Conservation (phyloP, 108 stramenopile species). For the Conticribra weissflogii region DNA sequence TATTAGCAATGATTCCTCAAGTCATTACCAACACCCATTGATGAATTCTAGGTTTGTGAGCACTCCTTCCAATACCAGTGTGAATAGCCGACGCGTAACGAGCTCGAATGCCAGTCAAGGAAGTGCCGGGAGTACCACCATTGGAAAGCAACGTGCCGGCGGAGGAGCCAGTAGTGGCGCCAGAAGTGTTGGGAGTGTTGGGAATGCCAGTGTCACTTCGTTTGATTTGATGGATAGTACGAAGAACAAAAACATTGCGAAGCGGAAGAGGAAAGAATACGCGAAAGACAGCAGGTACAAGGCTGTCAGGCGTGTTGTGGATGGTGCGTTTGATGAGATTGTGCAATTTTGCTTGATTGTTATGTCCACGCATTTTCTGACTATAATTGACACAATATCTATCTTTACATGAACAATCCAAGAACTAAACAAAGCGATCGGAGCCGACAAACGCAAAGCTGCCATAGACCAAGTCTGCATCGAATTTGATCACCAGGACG, state of each 20-base stretch:
- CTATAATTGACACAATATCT: neutral
- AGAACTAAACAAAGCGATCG: constrained; percentile 41
- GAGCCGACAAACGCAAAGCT: constrained; percentile 55
- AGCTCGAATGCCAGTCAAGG: too few relatives aligned
- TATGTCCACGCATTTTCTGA: neutral
- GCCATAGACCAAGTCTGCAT: constrained; percentile 63
- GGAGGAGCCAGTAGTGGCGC: neutral
- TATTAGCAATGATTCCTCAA: too few relatives aligned
- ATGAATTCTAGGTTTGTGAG: too few relatives aligned
- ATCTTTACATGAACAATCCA: neutral
- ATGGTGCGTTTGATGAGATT: constrained; percentile 1
- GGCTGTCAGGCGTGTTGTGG: constrained; percentile 18
- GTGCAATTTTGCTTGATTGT: neutral
- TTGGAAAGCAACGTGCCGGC: too few relatives aligned
- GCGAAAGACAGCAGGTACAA: constrained; percentile 26
- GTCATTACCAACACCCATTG: too few relatives aligned
- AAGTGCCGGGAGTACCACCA: too few relatives aligned
- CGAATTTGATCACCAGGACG: constrained; percentile 74
- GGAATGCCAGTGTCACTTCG: neutral
- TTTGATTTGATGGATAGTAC: constrained; percentile 1
- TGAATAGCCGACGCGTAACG: too few relatives aligned
- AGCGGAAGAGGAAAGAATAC: constrained; percentile 38
- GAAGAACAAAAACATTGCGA: constrained; percentile 23
- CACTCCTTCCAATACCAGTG: too few relatives aligned
- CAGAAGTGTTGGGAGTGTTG: neutral